Base-by-base conservation (phyloP, 176 grass and related monocot species). In the Thalia dealbata region DNA sequence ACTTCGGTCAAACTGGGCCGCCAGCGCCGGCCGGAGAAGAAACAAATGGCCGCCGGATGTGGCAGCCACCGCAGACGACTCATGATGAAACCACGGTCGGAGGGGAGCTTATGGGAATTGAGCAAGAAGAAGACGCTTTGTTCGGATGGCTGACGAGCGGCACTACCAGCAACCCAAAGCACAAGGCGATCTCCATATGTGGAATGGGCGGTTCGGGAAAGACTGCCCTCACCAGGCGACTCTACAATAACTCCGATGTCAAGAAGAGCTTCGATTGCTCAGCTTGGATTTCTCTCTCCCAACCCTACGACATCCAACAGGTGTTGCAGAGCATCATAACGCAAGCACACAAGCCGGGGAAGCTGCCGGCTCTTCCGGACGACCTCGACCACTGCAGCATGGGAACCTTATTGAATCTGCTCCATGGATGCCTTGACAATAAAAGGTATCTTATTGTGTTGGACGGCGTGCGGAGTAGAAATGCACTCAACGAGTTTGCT, bases 121-220 rank as follows among this genome's bases (percentile, higher is more conserved):
- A 62, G n/a, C 8, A 26, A 62, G 6, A 62, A 7, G 60, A 26
- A 62, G 60, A 7, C 60, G 25, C 1, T 3, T 7, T 62, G 12
- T 13, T 27, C 13, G 25, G 2, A 13, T 29, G 60, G 24, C 60
- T 62, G 10, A 21, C 27, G 3, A 12, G 25, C 0, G 25, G 25
- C 22, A 16, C 22, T 7, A 29, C 7, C 29, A 14, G 10, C 29
- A 1, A 8, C 29, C 27, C 30, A 29, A 67, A 13, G 64, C 32
- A 41, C 28, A 38, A 38, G 9, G 14, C 80, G 41, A 80, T 91
- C 10, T 69, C 85, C 11, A 82, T 85, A 16, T 64, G 64, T 10
- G 85, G 88, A 7, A 91, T 91, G 84, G 88, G 84, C 19, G 82
- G 85, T 19, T 3, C 87, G 65, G 88, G 88, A 1, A 91, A 91